Conservation (phyloP, 805 yeast species). For the Metschnikowia noctiluminum region DNA sequence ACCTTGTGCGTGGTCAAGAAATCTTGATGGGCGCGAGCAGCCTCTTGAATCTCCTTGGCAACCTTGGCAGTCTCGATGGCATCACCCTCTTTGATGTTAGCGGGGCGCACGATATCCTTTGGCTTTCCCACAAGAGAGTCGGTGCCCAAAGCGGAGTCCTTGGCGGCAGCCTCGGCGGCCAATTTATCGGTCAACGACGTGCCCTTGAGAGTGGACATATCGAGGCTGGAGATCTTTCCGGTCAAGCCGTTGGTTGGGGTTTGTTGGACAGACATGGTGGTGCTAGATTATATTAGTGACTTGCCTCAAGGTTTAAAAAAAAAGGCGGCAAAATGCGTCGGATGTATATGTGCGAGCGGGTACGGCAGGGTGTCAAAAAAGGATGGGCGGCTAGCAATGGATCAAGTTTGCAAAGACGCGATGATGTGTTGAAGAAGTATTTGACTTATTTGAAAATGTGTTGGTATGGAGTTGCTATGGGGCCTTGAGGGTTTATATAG, state of each 20-base stretch:
- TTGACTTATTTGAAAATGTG: background rate
- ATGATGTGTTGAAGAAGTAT: too few relatives aligned
- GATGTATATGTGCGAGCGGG: too few relatives aligned
- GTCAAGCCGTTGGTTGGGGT: constrained; percentile 45
- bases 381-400: too few relatives aligned
- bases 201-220: constrained; percentile 31
- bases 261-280: constrained; percentile 36
- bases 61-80: constrained; percentile 21
- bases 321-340: too few relatives aligned
- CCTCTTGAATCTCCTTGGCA: constrained; percentile 23
- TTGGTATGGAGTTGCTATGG: background rate
- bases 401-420: too few relatives aligned
- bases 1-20: constrained; percentile 61
- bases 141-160: constrained; percentile 14
- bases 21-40: constrained; percentile 43
- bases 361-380: too few relatives aligned
- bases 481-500: constrained; percentile 7
- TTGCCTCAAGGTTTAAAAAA: too few relatives aligned
- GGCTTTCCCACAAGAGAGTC: constrained; percentile 21
- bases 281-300: background rate
- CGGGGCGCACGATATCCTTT: constrained; percentile 19
- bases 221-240: constrained; percentile 41
- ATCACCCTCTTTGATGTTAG: constrained; percentile 18
- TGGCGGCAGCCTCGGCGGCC: constrained; percentile 33
- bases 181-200: constrained; percentile 40